phyloP scores from a whole-genome alignment of 345 rosid genomes.

The Atalantia buxifolia region DNA sequence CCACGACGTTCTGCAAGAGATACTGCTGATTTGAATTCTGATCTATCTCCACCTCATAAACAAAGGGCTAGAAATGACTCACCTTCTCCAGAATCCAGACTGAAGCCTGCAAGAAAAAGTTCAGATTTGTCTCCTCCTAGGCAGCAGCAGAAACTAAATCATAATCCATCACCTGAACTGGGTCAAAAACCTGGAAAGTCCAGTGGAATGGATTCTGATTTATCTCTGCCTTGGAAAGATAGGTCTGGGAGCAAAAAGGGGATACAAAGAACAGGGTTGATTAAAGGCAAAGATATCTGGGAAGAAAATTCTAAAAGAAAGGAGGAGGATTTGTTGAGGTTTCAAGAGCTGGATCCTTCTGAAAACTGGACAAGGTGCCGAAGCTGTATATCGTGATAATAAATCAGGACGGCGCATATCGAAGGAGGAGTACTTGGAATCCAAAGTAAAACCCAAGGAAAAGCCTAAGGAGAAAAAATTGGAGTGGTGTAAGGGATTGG shows the following conservation, averaged over 20 bases:
- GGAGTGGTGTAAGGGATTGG: constrained; percentile 96
- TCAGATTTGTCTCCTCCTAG: too few relatives aligned
- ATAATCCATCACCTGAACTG: too few relatives aligned
- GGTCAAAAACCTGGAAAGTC: too few relatives aligned
- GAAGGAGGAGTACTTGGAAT: constrained; percentile 6
- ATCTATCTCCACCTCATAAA: too few relatives aligned
- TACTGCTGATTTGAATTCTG: constrained; percentile 34
- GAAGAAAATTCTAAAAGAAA: constrained; percentile 56
- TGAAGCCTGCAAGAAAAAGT: too few relatives aligned
- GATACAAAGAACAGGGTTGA: constrained; percentile 57
- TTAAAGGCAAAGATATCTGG: constrained; percentile 59
- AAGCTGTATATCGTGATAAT: constrained; percentile 84
- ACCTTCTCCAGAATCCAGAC: too few relatives aligned
- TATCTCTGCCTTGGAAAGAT: too few relatives aligned
- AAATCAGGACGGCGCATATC: constrained; percentile 9
- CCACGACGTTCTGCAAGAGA: constrained; percentile 21
- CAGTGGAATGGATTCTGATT: too few relatives aligned
- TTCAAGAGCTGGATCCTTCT: constrained; percentile 69
- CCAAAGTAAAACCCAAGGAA: constrained; percentile 5
- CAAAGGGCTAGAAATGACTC: too few relatives aligned
- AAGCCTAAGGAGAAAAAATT: constrained; percentile 59
- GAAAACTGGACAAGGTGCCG: constrained; percentile 71
- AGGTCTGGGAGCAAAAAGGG: constrained; percentile 37
- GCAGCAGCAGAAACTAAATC: too few relatives aligned
- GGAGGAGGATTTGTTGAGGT: constrained; percentile 57